phyloP scores from a whole-genome alignment of 495 filamentous ascomycete genomes.

The Penicillium macrosclerotiorum region DNA sequence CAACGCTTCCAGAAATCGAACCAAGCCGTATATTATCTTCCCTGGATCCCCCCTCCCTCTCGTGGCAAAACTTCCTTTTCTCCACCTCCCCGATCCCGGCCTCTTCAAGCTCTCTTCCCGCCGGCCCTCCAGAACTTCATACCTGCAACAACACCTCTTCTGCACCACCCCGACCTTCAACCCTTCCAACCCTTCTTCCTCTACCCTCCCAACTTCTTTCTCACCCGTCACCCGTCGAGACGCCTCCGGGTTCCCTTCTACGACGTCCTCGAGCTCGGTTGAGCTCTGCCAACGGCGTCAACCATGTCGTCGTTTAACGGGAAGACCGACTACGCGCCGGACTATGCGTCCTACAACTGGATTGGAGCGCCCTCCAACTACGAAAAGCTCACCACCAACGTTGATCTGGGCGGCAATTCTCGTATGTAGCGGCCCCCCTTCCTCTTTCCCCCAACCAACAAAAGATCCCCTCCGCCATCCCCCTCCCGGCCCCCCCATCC shows the following conservation, averaged over 20 bases:
- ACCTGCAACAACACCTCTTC: background rate
- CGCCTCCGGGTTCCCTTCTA: background rate
- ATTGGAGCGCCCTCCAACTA: conserved; percentile 71
- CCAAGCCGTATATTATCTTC: conserved; percentile 21
- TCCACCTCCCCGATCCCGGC: too few species aligned
- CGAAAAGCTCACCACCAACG: conserved; percentile 67
- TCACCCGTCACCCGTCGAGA: background rate
- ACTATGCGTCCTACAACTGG: conserved; percentile 74
- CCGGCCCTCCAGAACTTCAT: too few species aligned
- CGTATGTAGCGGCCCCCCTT: conserved; percentile 57
- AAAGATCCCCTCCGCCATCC: too few species aligned
- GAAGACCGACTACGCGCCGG: conserved; percentile 34
- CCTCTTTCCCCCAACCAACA: too few species aligned
- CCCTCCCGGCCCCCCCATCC: too few species aligned
- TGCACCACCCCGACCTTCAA: background rate
- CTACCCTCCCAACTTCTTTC: background rate
- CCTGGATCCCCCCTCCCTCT: conserved; percentile 25
- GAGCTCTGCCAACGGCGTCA: conserved; percentile 5
- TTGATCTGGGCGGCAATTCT: conserved; percentile 73
- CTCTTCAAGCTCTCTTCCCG: too few species aligned
- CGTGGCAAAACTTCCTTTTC: conserved; percentile 27
- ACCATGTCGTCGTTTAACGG: conserved; percentile 28
- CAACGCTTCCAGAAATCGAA: conserved; percentile 11
- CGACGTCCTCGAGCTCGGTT: conserved; percentile 3
- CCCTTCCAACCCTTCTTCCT: background rate